phyloP scores from a whole-genome alignment of 306 rosid species.

The Cyclanthera cordifolia region DNA sequence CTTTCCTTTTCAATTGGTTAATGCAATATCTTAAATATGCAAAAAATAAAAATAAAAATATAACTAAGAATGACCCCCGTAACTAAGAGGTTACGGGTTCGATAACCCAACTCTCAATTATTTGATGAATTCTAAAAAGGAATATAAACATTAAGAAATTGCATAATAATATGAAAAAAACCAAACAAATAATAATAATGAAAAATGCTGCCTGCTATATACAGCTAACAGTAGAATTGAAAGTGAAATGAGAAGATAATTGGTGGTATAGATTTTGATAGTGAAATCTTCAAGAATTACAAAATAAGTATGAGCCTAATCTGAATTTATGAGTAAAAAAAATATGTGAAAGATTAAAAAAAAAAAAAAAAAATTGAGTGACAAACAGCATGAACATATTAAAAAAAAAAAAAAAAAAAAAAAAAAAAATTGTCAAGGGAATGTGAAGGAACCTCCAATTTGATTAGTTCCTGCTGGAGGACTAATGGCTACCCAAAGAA shows the following conservation, averaged over 20 bases:
- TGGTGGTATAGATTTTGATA: not conserved
- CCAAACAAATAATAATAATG: not conserved
- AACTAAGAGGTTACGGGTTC: no score
- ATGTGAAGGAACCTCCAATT: conserved; percentile 85
- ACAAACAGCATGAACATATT: no score
- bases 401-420: not conserved
- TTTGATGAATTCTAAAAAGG: no score
- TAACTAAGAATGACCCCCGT: no score
- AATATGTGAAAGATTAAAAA: not conserved
- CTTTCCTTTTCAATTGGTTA: not conserved
- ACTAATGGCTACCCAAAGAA: conserved; percentile 26
- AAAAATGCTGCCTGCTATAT: not conserved
- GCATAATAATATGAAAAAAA: not conserved
- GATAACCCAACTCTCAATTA: no score
- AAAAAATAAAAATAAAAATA: no score
- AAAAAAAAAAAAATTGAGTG: not conserved
- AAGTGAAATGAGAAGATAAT: not conserved
- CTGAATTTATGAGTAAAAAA: not conserved
- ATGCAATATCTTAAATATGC: not conserved
- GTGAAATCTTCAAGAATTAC: not conserved
- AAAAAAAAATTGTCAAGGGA: conserved; percentile 26
- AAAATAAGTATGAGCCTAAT: not conserved
- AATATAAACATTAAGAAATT: not conserved
- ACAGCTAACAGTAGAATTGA: not conserved
- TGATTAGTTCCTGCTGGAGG: conserved; percentile 60